These are phyloP conservation scores for Botrytis deweyae DNA, from an alignment of 2,329 filamentous ascomycete genomes.

Conservation along the genomic window DNA sequence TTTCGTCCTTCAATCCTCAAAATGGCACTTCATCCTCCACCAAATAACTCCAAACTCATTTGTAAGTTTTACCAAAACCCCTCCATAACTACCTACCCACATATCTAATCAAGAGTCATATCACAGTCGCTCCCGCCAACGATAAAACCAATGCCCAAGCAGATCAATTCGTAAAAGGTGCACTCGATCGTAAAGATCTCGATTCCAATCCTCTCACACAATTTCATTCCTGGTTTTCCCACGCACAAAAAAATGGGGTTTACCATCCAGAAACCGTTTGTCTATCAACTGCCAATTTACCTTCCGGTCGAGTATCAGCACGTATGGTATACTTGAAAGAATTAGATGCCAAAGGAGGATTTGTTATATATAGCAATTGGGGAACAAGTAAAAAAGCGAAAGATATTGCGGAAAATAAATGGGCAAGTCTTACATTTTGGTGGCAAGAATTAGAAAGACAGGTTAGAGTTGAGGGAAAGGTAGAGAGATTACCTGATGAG, in stretches of 20 bases:
- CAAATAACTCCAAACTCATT: slow-evolving; percentile 36
- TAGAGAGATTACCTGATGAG: slow-evolving; percentile 63
- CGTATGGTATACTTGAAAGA: slow-evolving; percentile 95
- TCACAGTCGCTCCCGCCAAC: slow-evolving; percentile 62
- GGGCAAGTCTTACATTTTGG: slow-evolving; percentile 84
- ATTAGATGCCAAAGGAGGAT: slow-evolving; percentile 69
- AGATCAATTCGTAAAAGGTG: slow-evolving; percentile 70
- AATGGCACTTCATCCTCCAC: slow-evolving; percentile 37
- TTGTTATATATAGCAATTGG: slow-evolving; percentile 93
- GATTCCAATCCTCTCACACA: slow-evolving; percentile 69
- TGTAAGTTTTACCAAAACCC: slow-evolving; percentile 29
- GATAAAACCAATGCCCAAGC: slow-evolving; percentile 61
- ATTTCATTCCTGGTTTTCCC: slow-evolving; percentile 86
- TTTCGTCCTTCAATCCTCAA: slow-evolving; percentile 27
- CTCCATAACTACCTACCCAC: not conserved
- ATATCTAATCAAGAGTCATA: not conserved
- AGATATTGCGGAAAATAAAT: slow-evolving; percentile 71
- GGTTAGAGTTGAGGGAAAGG: slow-evolving; percentile 80
- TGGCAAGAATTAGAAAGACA: slow-evolving; percentile 87
- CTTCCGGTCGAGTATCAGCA: slow-evolving; percentile 78
- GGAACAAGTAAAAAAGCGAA: slow-evolving; percentile 68
- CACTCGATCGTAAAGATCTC: slow-evolving; percentile 62
- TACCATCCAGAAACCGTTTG: slow-evolving; percentile 85
- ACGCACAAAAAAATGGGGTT: slow-evolving; percentile 59
- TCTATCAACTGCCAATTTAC: slow-evolving; percentile 79